Base-by-base conservation (phyloP, 1,284 basidiomycete species). In the Coriolopsis trogii region DNA sequence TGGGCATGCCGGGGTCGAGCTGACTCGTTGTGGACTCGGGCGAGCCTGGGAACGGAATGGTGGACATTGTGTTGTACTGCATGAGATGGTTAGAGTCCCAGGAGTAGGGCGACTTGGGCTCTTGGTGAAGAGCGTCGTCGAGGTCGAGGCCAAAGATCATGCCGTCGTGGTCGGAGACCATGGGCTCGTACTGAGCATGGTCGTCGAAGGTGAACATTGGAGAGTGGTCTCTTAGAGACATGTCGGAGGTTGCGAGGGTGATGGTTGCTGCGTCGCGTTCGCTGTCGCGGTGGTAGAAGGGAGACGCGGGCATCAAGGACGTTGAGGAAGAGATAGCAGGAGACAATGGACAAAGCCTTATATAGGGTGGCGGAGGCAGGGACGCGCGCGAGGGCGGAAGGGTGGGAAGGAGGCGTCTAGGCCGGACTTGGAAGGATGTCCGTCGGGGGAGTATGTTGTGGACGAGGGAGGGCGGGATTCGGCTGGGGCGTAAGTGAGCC, bases 81-180 rank as follows among this genome's bases (percentile, higher is more conserved):
- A 52, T 46, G 29, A 50, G 13, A 52, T 60, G 46, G 25, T 53
- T 41, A 2, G 63, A 40, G 30, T 70, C 80, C 82, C 81, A 84
- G 16, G 73, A 65, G 60, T 70, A 67, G 51, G 68, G 55, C 18
- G 63, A 55, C 58, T 67, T 67, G 44, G 67, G 39, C 39, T 71
- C 63, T 21, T 70, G 67, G 46, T 67, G 65, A 57, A 70, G 66
- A 47, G 69, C 62, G 54, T 84, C 82, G 63, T 89, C 86, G 66
- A 88, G 74, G 59, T 88, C 84, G 69, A 86, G 71, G 51, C 73
- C 73, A 37, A 86, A 85, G 68, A 88, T 78, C 73, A 87, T 76
- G 58, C 80, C 78, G 68, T 84, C 71, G 16, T 64, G 55, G 56
- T 71, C 68, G 6, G 58, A 56, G 46, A 58, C 34, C 29, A 61